Percentiles rank a stretch among this genome's conserved stretches.
phyloP scores from a whole-genome alignment of 176 grass and related monocot species.

The Raddia guianensis region DNA sequence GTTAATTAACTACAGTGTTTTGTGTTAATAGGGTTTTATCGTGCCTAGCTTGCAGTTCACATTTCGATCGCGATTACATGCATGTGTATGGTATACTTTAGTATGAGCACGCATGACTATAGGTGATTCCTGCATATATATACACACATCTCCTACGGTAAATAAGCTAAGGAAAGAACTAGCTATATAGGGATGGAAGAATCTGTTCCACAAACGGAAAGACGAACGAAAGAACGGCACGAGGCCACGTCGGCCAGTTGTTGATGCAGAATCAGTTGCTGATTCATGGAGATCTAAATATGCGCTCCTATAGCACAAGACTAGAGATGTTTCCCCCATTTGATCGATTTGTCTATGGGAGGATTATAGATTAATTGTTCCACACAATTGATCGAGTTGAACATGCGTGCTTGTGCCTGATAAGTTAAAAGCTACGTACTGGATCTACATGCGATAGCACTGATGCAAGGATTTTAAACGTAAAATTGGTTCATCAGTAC shows the following conservation, averaged over 20 bases:
- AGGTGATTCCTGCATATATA: neutral
- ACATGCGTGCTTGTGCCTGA: neutral
- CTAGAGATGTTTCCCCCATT: neutral
- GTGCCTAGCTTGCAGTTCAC: neutral
- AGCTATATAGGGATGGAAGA: neutral
- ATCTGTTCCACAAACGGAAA: slow-evolving; percentile 47
- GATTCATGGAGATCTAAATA: slow-evolving; percentile 38
- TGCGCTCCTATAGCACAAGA: neutral
- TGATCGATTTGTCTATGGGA: neutral
- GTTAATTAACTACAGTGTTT: neutral
- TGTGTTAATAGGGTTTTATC: neutral
- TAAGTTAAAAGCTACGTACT: slow-evolving; percentile 5
- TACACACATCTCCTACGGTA: neutral
- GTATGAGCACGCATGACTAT: neutral
- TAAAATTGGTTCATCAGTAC: too few relatives aligned
- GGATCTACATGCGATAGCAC: slow-evolving; percentile 21
- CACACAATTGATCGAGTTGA: neutral
- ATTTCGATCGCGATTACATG: neutral
- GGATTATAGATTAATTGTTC: neutral
- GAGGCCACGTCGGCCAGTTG: slow-evolving; percentile 43
- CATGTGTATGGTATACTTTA: neutral
- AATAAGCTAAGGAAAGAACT: neutral
- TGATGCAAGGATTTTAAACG: neutral
- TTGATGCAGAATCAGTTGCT: slow-evolving; percentile 40
- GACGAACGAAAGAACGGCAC: slow-evolving; percentile 37